Evolutionary conservation across 345 rosid genomes (phyloP).

Genomic region (Alliaria petiolata): DNA sequence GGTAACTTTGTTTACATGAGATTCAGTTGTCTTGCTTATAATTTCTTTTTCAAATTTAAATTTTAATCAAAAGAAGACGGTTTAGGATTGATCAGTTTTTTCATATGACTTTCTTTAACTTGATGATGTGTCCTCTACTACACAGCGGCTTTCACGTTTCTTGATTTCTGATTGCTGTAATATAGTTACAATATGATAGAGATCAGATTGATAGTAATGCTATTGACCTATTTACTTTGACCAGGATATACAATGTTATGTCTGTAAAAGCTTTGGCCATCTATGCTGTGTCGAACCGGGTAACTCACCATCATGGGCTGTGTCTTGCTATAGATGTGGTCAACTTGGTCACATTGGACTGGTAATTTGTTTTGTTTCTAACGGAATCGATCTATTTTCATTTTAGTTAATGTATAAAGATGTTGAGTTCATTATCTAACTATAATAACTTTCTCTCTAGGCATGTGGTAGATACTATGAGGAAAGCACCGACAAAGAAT

Average conservation of each 20-base stretch:
- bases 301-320: slow-evolving; percentile 36
- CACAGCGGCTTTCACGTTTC: background rate
- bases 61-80: too few species aligned
- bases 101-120: too few species aligned
- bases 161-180: background rate
- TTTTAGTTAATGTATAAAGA: background rate
- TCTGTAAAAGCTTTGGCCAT: slow-evolving; percentile 81
- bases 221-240: slow-evolving; percentile 6
- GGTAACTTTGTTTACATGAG: slow-evolving; percentile 37
- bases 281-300: slow-evolving; percentile 57
- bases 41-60: background rate
- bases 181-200: background rate
- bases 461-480: slow-evolving; percentile 40
- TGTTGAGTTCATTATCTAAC: background rate
- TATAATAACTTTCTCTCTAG: slow-evolving; percentile 14
- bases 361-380: slow-evolving; percentile 44
- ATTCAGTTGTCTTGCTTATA: background rate
- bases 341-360: slow-evolving; percentile 75
- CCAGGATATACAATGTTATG: slow-evolving; percentile 85
- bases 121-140: too few species aligned
- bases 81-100: too few species aligned
- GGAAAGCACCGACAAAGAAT: slow-evolving; percentile 25
- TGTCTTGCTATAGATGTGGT: slow-evolving; percentile 95
- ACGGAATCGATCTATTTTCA: background rate
- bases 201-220: background rate